Conservation (phyloP, 805 yeast genomes). For the Candida jianshihensis region DNA sequence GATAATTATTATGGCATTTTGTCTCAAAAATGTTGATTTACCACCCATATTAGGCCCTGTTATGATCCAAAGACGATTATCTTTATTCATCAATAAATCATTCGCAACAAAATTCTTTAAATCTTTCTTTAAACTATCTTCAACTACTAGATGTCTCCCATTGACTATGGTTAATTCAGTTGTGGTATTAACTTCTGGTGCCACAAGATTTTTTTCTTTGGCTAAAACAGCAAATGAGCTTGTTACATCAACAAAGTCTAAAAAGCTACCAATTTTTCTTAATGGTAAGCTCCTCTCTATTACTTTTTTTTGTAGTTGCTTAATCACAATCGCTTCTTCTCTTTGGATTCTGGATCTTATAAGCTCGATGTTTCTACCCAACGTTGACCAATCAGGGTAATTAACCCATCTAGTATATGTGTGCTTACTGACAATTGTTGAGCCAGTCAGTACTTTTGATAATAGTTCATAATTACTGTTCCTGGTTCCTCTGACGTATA, state of each 20-base stretch:
- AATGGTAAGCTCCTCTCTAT: constrained; percentile 38
- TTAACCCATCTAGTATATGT: constrained; percentile 39
- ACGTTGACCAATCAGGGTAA: constrained; percentile 41
- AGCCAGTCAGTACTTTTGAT: constrained; percentile 6
- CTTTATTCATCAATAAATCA: constrained; percentile 58
- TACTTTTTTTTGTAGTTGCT: constrained; percentile 39
- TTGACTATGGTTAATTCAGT: constrained; percentile 41
- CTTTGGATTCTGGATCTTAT: constrained; percentile 39
- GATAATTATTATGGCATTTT: constrained; percentile 79
- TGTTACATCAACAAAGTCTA: constrained; percentile 68
- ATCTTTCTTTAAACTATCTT: constrained; percentile 46
- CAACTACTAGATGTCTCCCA: constrained; percentile 88
- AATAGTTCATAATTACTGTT: constrained; percentile 9
- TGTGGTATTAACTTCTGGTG: constrained; percentile 55
- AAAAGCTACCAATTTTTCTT: constrained; percentile 39
- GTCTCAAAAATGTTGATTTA: constrained; percentile 86
- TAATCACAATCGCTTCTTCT: constrained; percentile 51
- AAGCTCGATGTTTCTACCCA: constrained; percentile 43
- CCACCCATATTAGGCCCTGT: constrained; percentile 99
- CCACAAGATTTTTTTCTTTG: constrained; percentile 52
- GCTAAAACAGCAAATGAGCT: constrained; percentile 70
- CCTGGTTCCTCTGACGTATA: constrained; percentile 20
- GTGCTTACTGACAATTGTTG: constrained; percentile 32
- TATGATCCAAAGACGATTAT: constrained; percentile 58
- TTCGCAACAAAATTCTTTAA: constrained; percentile 62